Base-by-base conservation (phyloP, 1,284 basidiomycete genomes). In the Trametes versicolor region DNA sequence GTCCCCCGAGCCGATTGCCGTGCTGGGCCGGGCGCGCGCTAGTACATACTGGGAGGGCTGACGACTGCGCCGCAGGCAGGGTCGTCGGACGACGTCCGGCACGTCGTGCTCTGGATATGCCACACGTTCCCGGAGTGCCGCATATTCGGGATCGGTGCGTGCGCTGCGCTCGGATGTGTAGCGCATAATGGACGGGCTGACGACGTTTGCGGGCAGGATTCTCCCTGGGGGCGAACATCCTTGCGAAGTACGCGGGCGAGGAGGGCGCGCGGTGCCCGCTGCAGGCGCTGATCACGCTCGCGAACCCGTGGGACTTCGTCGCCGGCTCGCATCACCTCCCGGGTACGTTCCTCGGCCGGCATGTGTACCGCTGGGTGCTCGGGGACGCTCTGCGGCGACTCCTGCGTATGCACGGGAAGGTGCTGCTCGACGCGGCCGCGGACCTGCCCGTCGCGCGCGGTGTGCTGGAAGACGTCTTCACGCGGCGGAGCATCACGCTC, bases 221-320 rank as follows among this genome's bases (percentile, higher is more conserved):
- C 51, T 75, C 74, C 3, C 66, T 76, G 5, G 72, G 74, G 29
- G 73, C 71, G 12, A 76, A 76, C 50, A 71, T 73, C 13, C 57
- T 75, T 17, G 67, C 72, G 9, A 75, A 74, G 34, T 76, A 75
- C 49, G 69, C 63, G 19, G 73, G 73, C 2, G 73, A 76, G 49
- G 74, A 75, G 58, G 71, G 73, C 51, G 70, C 66, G 15, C 17
- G 49, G 1, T 76, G 75, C 43, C 74, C 74, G 0, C 64, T 76
- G n/a, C 68, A 62, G 19, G 73, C 58, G 10, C 59, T 71, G 0
- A 69, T 73, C 12, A 64, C 64, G 17, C 66, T 75, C 25, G 73
- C 74, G 12, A 75, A 74, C 55, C 70, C 72, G 9, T 75, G 73
- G 73, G 69, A 76, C 58, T 75, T 75, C 62, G 55, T 65, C 21